These are phyloP conservation scores for Trichoderma koningii DNA, from an alignment of 2,329 filamentous ascomycete genomes.

Conservation along the genomic window DNA sequence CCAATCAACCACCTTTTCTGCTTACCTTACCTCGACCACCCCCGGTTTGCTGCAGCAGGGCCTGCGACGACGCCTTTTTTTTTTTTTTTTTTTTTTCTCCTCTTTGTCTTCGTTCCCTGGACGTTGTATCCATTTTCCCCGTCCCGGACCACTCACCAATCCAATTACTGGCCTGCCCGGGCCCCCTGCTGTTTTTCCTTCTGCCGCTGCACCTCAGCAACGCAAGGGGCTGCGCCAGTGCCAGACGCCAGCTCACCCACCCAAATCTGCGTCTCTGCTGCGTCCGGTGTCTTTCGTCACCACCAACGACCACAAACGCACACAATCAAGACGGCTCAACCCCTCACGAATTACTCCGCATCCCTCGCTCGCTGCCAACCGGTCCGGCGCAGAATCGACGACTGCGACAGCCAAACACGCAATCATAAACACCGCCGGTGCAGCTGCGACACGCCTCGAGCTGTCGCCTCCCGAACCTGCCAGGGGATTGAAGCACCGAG, in stretches of 20 bases:
- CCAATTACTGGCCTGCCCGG: background rate
- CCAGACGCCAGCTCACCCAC: conserved; percentile 12
- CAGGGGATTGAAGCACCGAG: conserved; percentile 14
- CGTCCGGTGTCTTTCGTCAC: conserved; percentile 1
- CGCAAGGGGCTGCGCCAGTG: conserved; percentile 19
- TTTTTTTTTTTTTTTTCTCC: background rate
- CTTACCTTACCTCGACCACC: conserved; percentile 21
- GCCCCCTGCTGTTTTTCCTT: conserved; percentile 17
- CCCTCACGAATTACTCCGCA: conserved; percentile 13
- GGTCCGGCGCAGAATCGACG: background rate
- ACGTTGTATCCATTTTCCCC: conserved; percentile 20
- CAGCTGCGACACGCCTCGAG: conserved; percentile 9
- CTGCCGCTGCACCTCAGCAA: conserved; percentile 18
- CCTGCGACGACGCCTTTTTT: conserved; percentile 11
- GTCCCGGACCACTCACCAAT: conserved; percentile 14
- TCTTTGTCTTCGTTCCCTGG: background rate
- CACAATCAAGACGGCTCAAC: background rate
- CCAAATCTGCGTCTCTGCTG: conserved; percentile 8
- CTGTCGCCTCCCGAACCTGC: conserved; percentile 13
- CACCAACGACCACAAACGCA: background rate
- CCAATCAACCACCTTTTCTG: background rate
- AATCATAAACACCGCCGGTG: conserved; percentile 11
- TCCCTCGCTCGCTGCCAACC: background rate
- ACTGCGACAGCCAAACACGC: background rate
- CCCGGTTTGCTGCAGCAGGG: conserved; percentile 25